Conservation (phyloP, 1,284 basidiomycete genomes). For the Puccinia hordei region DNA sequence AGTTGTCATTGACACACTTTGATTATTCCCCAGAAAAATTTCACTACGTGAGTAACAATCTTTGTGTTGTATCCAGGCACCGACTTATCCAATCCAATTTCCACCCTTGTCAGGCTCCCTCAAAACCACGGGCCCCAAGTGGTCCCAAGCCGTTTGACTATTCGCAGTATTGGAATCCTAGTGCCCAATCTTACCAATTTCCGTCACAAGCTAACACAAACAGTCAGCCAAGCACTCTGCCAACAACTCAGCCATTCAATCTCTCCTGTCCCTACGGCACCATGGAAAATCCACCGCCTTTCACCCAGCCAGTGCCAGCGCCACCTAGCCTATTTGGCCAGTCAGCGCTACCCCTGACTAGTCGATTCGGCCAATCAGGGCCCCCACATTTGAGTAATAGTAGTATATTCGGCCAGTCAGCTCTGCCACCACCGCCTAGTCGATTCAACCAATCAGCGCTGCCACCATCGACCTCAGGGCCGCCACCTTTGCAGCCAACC, state of each 20-base stretch:
- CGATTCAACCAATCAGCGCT: too few species aligned
- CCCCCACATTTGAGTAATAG: too few species aligned
- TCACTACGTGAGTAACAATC: neutral
- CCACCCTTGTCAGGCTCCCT: neutral
- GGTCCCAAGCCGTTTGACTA: neutral
- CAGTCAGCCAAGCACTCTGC: neutral
- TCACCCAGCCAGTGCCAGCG: too few species aligned
- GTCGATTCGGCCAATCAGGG: too few species aligned
- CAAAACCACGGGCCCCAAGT: neutral
- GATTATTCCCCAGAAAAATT: neutral
- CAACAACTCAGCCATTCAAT: neutral
- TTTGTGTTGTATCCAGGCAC: too few species aligned
- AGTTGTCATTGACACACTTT: neutral
- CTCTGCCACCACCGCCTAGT: too few species aligned
- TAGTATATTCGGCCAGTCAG: too few species aligned
- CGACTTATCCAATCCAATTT: neutral
- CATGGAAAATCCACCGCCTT: too few species aligned
- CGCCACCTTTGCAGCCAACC: neutral
- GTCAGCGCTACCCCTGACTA: too few species aligned
- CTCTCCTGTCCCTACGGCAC: neutral
- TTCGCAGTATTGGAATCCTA: conserved; percentile 7
- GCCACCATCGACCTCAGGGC: too few species aligned
- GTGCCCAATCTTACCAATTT: neutral
- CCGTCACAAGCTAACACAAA: neutral
- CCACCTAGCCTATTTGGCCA: too few species aligned